These are phyloP conservation scores for Ogataea sp. DNA, from an alignment of 805 yeast genomes.

Conservation along the genomic window DNA sequence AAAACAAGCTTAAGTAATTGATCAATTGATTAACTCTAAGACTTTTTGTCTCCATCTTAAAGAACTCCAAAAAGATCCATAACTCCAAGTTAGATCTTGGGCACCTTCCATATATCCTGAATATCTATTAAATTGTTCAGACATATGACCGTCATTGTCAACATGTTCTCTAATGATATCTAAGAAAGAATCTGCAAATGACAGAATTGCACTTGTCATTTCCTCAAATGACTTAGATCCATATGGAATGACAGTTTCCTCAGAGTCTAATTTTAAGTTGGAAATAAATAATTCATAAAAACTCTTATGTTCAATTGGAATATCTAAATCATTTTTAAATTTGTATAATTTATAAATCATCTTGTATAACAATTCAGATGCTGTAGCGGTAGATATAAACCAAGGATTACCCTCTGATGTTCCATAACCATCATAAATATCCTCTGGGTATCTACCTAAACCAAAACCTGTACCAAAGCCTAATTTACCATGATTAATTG, in stretches of 20 bases:
- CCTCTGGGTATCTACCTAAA: conserved; percentile 91
- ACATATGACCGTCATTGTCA: conserved; percentile 62
- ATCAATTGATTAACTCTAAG: conserved; percentile 13
- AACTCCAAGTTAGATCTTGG: conserved; percentile 81
- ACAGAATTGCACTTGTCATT: conserved; percentile 36
- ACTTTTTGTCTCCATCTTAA: conserved; percentile 52
- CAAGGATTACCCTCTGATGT: conserved; percentile 85
- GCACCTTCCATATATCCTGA: conserved; percentile 90
- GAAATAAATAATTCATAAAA: conserved; percentile 16
- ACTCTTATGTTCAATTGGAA: conserved; percentile 15
- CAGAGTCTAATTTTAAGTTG: conserved; percentile 5
- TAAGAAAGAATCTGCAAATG: conserved; percentile 62
- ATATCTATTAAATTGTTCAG: conserved; percentile 81
- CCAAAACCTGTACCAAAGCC: conserved; percentile 48
- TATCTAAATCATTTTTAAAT: conserved; percentile 33
- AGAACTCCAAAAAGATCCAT: conserved; percentile 68
- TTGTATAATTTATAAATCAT: conserved; percentile 37
- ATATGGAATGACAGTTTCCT: conserved; percentile 22
- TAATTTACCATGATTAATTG: conserved; percentile 53
- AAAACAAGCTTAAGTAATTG: background rate
- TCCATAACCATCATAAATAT: conserved; percentile 70
- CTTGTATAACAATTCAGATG: conserved; percentile 55
- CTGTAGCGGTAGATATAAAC: conserved; percentile 74
- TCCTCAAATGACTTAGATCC: conserved; percentile 37
- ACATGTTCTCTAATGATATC: conserved; percentile 51